Evolutionary conservation across 768 basidiomycete species (phyloP).

Genomic region (Tephrocybe rancida): DNA sequence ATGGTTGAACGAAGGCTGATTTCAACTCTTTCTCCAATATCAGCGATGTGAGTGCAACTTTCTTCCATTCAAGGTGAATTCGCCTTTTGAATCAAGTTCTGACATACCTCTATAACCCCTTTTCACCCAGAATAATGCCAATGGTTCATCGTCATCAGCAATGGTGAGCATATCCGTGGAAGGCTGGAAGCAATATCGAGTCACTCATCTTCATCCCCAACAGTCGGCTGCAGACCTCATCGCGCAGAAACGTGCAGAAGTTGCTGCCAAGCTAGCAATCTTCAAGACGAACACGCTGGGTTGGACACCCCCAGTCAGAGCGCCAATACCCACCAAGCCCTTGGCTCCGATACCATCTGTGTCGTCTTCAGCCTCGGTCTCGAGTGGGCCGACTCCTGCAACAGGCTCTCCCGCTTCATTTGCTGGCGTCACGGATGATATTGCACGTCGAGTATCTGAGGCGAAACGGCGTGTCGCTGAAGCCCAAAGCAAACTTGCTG

Average conservation of each 20-base stretch:
- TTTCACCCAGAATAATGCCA: slow-evolving; percentile 51
- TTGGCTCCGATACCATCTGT: slow-evolving; percentile 32
- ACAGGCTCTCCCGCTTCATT: slow-evolving; percentile 33
- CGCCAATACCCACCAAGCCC: slow-evolving; percentile 42
- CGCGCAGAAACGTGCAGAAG: slow-evolving; percentile 81
- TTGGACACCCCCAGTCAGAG: slow-evolving; percentile 35
- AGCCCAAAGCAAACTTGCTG: slow-evolving; percentile 72
- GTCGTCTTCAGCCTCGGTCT: slow-evolving; percentile 32
- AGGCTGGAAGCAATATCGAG: background rate
- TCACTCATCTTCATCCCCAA: background rate
- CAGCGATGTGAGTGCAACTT: slow-evolving; percentile 72
- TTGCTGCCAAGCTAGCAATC: slow-evolving; percentile 82
- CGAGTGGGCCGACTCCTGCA: slow-evolving; percentile 47
- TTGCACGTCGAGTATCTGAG: slow-evolving; percentile 76
- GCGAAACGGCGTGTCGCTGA: slow-evolving; percentile 85
- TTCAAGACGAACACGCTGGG: slow-evolving; percentile 53
- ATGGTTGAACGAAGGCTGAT: slow-evolving; percentile 15
- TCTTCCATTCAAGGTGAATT: slow-evolving; percentile 72
- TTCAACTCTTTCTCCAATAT: slow-evolving; percentile 19
- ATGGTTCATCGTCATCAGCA: slow-evolving; percentile 43
- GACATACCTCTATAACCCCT: slow-evolving; percentile 72
- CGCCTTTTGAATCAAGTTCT: slow-evolving; percentile 48
- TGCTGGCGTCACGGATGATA: slow-evolving; percentile 55
- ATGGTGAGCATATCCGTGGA: slow-evolving; percentile 39
- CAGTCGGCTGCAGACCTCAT: slow-evolving; percentile 58